A percentile compares a stretch with the other conserved stretches of the same genome.
These are phyloP conservation scores for Sutorius eximius DNA, from an alignment of 1,284 basidiomycete species.

Conservation along the genomic window DNA sequence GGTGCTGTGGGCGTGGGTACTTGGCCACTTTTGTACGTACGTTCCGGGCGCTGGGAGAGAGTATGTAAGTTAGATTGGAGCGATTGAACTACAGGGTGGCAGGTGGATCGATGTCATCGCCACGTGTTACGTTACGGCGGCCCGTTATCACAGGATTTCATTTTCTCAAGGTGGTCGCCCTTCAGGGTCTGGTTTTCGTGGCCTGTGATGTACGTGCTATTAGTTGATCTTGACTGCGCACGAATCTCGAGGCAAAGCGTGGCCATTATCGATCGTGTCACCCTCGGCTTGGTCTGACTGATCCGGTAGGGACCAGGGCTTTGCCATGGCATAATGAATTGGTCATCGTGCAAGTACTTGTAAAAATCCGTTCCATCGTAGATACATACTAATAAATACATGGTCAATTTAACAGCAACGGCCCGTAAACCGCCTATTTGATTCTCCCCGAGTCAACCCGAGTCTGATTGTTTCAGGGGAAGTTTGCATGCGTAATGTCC, in stretches of 20 bases:
- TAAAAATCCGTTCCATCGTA: background rate
- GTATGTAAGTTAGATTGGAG: too few relatives aligned
- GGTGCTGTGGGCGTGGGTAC: background rate
- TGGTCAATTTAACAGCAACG: conserved; percentile 19
- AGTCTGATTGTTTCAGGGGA: conserved; percentile 26
- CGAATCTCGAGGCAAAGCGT: background rate
- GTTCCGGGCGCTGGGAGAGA: background rate
- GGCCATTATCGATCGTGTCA: background rate
- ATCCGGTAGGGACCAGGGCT: too few relatives aligned
- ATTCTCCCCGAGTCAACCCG: conserved; percentile 15
- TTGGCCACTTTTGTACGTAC: background rate
- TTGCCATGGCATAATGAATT: background rate
- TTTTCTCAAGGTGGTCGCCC: background rate
- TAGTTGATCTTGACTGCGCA: background rate
- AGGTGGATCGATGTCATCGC: background rate
- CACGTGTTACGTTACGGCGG: background rate
- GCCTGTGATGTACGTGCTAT: background rate
- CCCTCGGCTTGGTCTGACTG: background rate
- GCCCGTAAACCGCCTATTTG: conserved; percentile 6
- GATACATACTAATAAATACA: conserved; percentile 24
- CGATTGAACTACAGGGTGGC: too few relatives aligned
- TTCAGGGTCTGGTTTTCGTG: background rate
- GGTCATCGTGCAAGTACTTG: background rate
- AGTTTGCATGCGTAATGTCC: conserved; percentile 25
- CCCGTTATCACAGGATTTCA: background rate